Evolutionary conservation across 352 stramenopile species (phyloP), one percentile per base, ranked within the genome.

Genomic region (Phytopythium vexans): DNA sequence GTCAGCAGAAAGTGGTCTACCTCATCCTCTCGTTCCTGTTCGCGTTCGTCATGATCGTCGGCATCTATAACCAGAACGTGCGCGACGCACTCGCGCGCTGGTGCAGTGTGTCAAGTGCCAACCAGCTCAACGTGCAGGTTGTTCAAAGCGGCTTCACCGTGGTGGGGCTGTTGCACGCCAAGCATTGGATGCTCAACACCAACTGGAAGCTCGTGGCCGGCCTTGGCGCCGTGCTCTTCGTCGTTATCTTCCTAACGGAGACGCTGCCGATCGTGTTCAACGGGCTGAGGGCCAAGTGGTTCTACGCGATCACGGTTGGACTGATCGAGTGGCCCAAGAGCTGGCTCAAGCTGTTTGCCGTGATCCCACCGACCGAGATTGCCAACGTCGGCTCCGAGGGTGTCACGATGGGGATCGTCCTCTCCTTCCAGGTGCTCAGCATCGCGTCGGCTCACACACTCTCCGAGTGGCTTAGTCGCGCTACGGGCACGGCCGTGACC

Each of bases 341-440:
- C 3, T 79, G 67, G 66, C 53, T 84, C 11, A 39, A 68, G 31
- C 41, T 89, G 8, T 80, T 74, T 33, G 62, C 49, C 1, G 49
- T 84, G 34, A 31, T 86, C 9, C 55, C 66, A 1, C 66, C 64
- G 1, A 88, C 77, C 1, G 79, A 89, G 50, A 77, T 88, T 41
- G 63, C 77, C 3, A 61, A 78, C 14, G 63, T 73, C 5, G 79
- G 74, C 3, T 68, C 61, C 8, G 76, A 88, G 52, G 79, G 76
- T 6, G 72, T 73, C 36, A 85, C 67, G 1, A 68, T 86, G 37
- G 77, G 79, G 0, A 42, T 86, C 8, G 49, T 85, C 6, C 54
- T 82, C 14, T 85, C 76, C 3, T 66, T 79, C 27, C 68, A 82
- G 46, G 60, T 56, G 31, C 64, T 88, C 34, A 58, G 64, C 3